phyloP scores from a whole-genome alignment of 2,329 filamentous ascomycete species.

The Neurospora sp. region DNA sequence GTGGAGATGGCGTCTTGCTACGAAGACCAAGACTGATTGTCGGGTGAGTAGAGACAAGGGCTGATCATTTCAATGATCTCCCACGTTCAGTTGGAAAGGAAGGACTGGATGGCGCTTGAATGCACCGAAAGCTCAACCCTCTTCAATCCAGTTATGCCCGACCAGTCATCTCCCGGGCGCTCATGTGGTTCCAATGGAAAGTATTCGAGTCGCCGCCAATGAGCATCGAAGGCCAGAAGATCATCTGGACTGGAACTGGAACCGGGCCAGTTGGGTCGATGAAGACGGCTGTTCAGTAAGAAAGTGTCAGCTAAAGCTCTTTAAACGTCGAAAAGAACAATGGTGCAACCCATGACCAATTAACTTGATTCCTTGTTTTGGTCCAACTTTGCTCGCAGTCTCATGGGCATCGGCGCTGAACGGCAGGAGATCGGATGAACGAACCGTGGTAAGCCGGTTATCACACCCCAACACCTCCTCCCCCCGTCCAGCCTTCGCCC shows the following conservation, averaged over 20 bases:
- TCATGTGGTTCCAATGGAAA: neutral
- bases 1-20: neutral
- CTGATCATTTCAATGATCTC: neutral
- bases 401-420: neutral
- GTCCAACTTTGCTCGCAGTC: neutral
- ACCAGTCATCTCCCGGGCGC: neutral
- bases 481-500: neutral
- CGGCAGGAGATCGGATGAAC: neutral
- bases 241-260: neutral
- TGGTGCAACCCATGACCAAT: neutral
- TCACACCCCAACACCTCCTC: neutral
- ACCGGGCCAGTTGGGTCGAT: neutral
- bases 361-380: neutral
- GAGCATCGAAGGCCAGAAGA: neutral
- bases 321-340: neutral
- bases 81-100: neutral
- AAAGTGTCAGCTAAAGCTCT: neutral
- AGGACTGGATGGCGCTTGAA: neutral
- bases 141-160: neutral
- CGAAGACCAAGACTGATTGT: neutral
- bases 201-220: neutral
- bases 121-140: neutral
- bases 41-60: neutral
- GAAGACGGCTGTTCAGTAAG: neutral
- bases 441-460: neutral